Percentiles rank a stretch among this genome's conserved stretches.
Conservation (phyloP, 805 yeast genomes). For the Blastobotrys robertii region DNA sequence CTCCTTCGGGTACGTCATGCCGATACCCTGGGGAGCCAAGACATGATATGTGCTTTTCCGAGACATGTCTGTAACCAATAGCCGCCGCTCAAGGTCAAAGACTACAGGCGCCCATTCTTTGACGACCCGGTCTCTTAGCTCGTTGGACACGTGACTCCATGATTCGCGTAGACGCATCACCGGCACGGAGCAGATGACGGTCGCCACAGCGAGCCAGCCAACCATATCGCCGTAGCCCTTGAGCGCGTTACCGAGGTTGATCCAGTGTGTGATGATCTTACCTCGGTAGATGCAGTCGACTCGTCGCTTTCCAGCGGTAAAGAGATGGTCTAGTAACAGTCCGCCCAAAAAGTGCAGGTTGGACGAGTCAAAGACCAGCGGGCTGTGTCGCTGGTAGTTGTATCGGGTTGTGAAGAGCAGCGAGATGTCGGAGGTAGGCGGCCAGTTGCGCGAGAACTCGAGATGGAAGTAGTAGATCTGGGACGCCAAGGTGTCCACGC, state of each 20-base stretch:
- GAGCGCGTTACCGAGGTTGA: slow-evolving; percentile 65
- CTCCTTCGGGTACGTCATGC: slow-evolving; percentile 61
- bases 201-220: slow-evolving; percentile 85
- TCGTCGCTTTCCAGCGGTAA: slow-evolving; percentile 31
- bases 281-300: slow-evolving; percentile 40
- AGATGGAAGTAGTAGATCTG: slow-evolving; percentile 61
- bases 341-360: slow-evolving; percentile 75
- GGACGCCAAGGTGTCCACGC: slow-evolving; percentile 45
- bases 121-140: slow-evolving; percentile 48
- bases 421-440: slow-evolving; percentile 70
- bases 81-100: slow-evolving; percentile 74
- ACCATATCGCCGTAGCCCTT: slow-evolving; percentile 86
- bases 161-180: slow-evolving; percentile 60
- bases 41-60: slow-evolving; percentile 58
- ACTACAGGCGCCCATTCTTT: slow-evolving; percentile 91
- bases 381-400: slow-evolving; percentile 46
- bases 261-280: slow-evolving; percentile 67
- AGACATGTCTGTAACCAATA: slow-evolving; percentile 47
- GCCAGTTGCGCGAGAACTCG: slow-evolving; percentile 60
- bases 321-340: slow-evolving; percentile 57
- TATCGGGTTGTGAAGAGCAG: slow-evolving; percentile 46
- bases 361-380: slow-evolving; percentile 62
- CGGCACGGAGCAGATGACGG: slow-evolving; percentile 73
- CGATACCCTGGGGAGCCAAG: slow-evolving; percentile 82
- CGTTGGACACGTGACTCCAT: slow-evolving; percentile 64